Evolutionary conservation across 1,284 basidiomycete species (phyloP), one percentile per base, ranked within the genome.

Genomic region (Leucocoprinus gongylophorus): DNA sequence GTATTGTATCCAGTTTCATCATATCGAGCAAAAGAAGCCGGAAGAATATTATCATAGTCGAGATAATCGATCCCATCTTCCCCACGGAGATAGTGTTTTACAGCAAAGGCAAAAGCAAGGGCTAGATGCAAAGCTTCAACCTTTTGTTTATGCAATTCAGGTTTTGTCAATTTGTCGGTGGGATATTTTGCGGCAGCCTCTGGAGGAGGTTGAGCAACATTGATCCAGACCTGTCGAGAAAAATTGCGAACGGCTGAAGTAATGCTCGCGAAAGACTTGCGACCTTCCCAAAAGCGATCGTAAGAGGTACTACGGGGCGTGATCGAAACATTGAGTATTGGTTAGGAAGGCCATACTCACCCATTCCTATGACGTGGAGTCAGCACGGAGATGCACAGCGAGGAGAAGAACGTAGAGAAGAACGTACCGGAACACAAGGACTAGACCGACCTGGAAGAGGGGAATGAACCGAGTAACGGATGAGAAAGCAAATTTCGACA

Each of bases 261-360:
- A 57, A 90, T 63, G 5, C 75, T 62, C 0, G 79, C 78, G 66
- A 93, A 95, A 50, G 85, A 80, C 66, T 90, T 94, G 55, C 91
- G 78, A 39, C 91, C 93, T 70, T 94, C 87, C 74, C 83, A 88
- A 62, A 81, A 88, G 39, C 86, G 81, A 60, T 90, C 88, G 58
- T 90, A 89, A 9, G 85, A 89, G 21, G 85, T 85, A 17, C 85
- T 88, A 57, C 23, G 23, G 8, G 6, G n/a, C 8, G 35, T 40
- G 3, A 41, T 12, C 17, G 26, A 10, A 54, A 13, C 10, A 32
- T 18, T 18, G 18, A 10, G 29, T 8, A 6, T 15, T 20, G 15
- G 15, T 30, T 7, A 8, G 28, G 21, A 3, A 46, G 17, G 9
- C 5, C 15, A 37, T 12, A 40, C 58, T 35, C 58, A 71, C 70